Conservation (phyloP, 2,329 filamentous ascomycete species). For the Neocatenulostroma microsporum region DNA sequence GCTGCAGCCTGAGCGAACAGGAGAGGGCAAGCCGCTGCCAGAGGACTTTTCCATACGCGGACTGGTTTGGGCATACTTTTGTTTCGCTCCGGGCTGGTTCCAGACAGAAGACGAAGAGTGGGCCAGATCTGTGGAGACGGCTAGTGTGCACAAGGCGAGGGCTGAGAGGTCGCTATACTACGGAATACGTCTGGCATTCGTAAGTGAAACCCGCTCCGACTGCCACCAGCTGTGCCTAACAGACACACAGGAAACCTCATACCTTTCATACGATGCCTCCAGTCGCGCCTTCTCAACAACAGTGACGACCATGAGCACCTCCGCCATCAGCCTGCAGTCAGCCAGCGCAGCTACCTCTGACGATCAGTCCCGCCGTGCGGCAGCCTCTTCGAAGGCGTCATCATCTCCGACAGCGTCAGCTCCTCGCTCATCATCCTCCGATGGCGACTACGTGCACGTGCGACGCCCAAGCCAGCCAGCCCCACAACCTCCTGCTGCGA, state of each 20-base stretch:
- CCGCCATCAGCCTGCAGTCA: not conserved
- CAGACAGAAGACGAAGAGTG: slow-evolving; percentile 28
- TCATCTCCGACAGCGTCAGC: not conserved
- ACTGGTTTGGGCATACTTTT: slow-evolving; percentile 50
- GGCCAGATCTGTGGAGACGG: slow-evolving; percentile 1
- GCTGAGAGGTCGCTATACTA: slow-evolving; percentile 4
- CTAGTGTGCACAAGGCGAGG: not conserved
- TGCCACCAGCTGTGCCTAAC: slow-evolving; percentile 24
- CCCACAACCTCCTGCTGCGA: too few relatives aligned
- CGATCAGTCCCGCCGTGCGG: too few relatives aligned
- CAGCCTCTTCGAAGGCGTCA: not conserved
- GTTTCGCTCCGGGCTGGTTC: slow-evolving; percentile 55
- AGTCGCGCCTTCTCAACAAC: not conserved
- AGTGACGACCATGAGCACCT: not conserved
- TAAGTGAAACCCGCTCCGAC: not conserved
- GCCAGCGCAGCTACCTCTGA: not conserved
- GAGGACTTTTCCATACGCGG: slow-evolving; percentile 62
- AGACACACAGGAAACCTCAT: slow-evolving; percentile 8
- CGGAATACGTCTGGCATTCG: slow-evolving; percentile 4
- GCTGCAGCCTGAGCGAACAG: slow-evolving; percentile 35
- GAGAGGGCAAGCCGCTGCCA: slow-evolving; percentile 42
- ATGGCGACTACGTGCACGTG: not conserved
- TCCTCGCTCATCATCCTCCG: not conserved
- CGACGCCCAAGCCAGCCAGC: not conserved
- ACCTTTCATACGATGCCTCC: not conserved